Evolutionary conservation across 495 filamentous ascomycete genomes (phyloP), one percentile per base, ranked within the genome.

Genomic region (Trichocladium antarcticum): DNA sequence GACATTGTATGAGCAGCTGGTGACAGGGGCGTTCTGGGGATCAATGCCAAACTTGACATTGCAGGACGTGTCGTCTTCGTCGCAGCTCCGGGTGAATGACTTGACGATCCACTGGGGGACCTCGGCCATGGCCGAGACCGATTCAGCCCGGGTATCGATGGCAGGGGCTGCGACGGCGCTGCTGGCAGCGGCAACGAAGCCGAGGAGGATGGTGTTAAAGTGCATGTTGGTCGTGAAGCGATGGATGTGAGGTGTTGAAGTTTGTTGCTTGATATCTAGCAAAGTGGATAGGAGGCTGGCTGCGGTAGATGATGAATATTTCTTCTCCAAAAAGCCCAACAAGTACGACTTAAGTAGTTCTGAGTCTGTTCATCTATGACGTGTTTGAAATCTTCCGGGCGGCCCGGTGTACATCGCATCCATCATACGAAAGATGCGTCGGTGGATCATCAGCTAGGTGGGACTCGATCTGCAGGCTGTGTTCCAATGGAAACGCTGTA

Each of bases 71-170:
- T 76, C 62, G 31, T 41, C 57, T 27, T 37, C 35, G 61, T 72
- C 69, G 70, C 74, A 77, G 50, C 59, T 61, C 24, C 75, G 74
- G 56, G 63, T 66, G 50, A 77, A 66, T 37, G 51, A 50, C 48
- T 60, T 36, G 54, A 78, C 70, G 38, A 68, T 76, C 74, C 74
- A 78, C 42, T 72, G 40, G 4, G 66, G 55, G 21, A 61, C 57
- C 12, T 59, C 53, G 12, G 66, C 66, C 52, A 68, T 67, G 63
- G 69, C 72, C 15, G 66, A 67, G 36, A 66, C 57, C 38, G 59
- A 55, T 24, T 47, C 45, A n/a, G 53, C 27, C 0, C 66, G 68
- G 24, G 68, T 59, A 6, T 45, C 36, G 40, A 51, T 15, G 37
- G 73, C 66, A 42, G 72, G 53, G 58, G 66, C 60, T 19, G 68